phyloP scores from a whole-genome alignment of 495 filamentous ascomycete genomes.

The Penicillium cosmopolitanum region DNA sequence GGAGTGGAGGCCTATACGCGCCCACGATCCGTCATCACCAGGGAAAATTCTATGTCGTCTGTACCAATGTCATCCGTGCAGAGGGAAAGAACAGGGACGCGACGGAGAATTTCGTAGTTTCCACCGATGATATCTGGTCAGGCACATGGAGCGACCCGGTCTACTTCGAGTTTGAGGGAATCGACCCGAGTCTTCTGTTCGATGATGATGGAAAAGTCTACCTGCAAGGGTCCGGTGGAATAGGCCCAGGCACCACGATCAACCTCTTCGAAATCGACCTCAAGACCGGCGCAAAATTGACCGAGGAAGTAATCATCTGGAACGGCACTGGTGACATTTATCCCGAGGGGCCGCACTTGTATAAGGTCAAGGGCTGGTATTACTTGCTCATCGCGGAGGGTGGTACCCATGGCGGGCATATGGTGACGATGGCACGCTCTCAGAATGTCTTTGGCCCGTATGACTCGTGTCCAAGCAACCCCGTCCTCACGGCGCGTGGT shows the following conservation, averaged over 20 bases:
- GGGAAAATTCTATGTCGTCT: conserved; percentile 46
- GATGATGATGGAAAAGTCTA: conserved; percentile 34
- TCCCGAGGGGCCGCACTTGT: conserved; percentile 63
- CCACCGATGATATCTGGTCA: conserved; percentile 26
- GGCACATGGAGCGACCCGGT: conserved; percentile 35
- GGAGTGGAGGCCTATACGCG: conserved; percentile 28
- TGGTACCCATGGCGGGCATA: conserved; percentile 56
- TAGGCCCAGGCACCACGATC: conserved; percentile 23
- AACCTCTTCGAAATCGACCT: conserved; percentile 29
- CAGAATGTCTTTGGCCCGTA: conserved; percentile 54
- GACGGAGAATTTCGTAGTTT: conserved; percentile 35
- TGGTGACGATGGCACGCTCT: conserved; percentile 58
- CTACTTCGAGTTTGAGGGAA: conserved; percentile 35
- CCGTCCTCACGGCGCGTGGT: conserved; percentile 54
- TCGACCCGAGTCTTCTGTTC: conserved; percentile 31
- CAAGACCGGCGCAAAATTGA: conserved; percentile 20
- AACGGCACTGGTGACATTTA: conserved; percentile 49
- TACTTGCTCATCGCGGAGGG: conserved; percentile 65
- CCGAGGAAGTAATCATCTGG: conserved; percentile 42
- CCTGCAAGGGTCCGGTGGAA: conserved; percentile 13
- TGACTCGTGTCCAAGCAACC: conserved; percentile 50
- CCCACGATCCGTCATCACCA: conserved; percentile 29
- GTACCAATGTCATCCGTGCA: conserved; percentile 30
- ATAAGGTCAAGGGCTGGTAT: conserved; percentile 61
- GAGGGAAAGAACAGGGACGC: conserved; percentile 3